Percentiles rank a stretch among this genome's conserved stretches.
Evolutionary conservation across 768 basidiomycete genomes (phyloP).

Genomic region (Calocybe indica): DNA sequence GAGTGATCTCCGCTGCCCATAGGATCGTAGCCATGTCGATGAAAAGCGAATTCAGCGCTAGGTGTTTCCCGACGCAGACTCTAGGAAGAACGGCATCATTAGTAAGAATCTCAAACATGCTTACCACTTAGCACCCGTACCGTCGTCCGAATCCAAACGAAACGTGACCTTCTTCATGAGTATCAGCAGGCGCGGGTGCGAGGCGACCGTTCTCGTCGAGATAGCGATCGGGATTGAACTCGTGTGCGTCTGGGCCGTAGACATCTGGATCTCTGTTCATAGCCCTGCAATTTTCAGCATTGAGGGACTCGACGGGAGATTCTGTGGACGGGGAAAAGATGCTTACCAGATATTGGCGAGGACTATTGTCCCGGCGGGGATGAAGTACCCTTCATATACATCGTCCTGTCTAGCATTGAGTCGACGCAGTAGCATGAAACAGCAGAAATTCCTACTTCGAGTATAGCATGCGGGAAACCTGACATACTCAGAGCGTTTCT

Average conservation of each 20-base stretch:
- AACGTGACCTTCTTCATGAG: constrained; percentile 1
- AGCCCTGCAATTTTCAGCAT: constrained; percentile 3
- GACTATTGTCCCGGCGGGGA: too few species aligned
- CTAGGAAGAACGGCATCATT: neutral
- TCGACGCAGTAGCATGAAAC: neutral
- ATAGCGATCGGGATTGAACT: constrained; percentile 15
- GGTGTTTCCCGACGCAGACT: constrained; percentile 1
- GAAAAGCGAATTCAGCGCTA: constrained; percentile 3
- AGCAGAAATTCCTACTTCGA: neutral
- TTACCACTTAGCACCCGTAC: neutral
- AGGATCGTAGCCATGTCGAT: neutral
- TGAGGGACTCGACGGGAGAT: too few species aligned
- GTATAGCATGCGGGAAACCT: neutral
- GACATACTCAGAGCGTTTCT: too few species aligned
- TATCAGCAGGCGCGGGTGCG: neutral
- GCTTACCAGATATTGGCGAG: too few species aligned
- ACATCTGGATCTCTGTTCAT: constrained; percentile 17
- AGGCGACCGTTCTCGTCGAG: constrained; percentile 2
- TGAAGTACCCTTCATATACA: too few species aligned
- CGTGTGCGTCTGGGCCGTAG: constrained; percentile 15
- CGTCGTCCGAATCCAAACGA: constrained; percentile 3
- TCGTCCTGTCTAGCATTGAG: too few species aligned
- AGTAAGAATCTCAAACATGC: too few species aligned
- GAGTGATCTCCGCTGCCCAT: neutral
- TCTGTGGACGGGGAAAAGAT: too few species aligned